Evolutionary conservation across 2,329 filamentous ascomycete genomes (phyloP).

Genomic region (Stenocarpella maydis): DNA sequence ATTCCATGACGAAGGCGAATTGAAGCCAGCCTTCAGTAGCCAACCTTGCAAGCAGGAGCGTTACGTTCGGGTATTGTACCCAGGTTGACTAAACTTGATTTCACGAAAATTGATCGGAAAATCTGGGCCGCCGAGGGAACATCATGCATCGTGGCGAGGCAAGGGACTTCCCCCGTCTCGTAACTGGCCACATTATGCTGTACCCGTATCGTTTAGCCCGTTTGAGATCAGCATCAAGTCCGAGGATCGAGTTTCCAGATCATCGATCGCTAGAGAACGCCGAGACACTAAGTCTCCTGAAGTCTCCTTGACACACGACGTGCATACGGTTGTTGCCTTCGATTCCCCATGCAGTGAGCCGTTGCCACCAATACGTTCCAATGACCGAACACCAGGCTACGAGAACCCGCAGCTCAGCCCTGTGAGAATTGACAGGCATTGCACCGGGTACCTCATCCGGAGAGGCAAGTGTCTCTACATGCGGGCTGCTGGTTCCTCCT

Average conservation of each 20-base stretch:
- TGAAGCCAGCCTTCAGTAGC: not conserved
- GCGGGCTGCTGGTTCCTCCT: no score
- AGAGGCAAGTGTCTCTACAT: no score
- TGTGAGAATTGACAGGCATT: not conserved
- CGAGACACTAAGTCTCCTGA: no score
- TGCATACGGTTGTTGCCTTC: not conserved
- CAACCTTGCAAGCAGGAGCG: not conserved
- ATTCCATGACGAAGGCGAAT: not conserved
- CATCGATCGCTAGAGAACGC: no score
- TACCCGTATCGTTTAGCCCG: not conserved
- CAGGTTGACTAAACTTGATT: not conserved
- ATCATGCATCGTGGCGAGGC: not conserved
- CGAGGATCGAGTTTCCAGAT: not conserved
- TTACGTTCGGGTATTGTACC: not conserved
- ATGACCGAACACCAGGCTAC: not conserved
- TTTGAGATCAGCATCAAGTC: not conserved
- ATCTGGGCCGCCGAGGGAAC: not conserved
- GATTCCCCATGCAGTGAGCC: not conserved
- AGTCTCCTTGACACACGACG: not conserved
- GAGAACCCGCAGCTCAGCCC: not conserved
- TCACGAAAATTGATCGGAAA: not conserved
- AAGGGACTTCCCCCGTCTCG: not conserved
- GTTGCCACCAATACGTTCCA: not conserved
- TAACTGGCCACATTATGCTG: not conserved
- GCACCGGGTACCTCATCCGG: not conserved